phyloP scores from a whole-genome alignment of 148 eudicot genomes.

The Vaccinium corymbosum region DNA sequence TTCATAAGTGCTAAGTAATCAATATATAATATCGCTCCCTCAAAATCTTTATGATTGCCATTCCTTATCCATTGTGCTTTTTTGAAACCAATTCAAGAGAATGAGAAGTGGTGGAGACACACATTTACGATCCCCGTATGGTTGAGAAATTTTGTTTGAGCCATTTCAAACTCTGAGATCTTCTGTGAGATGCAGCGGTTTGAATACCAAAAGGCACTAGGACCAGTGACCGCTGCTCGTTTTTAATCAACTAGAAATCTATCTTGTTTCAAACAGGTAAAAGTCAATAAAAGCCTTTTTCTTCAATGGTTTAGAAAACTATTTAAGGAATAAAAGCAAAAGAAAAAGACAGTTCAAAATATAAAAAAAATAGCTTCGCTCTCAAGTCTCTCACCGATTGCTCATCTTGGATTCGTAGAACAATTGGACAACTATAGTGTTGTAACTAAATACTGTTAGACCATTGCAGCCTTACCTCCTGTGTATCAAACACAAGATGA shows the following conservation, averaged over 20 bases:
- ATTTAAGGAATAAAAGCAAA: neutral
- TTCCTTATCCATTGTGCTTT: neutral
- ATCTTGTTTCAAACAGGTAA: neutral
- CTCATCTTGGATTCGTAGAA: no score
- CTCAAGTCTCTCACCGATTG: no score
- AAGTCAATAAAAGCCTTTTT: neutral
- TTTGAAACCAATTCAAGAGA: neutral
- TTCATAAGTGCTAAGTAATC: neutral
- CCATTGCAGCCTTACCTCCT: neutral
- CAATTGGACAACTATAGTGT: neutral
- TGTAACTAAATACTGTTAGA: no score
- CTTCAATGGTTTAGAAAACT: no score
- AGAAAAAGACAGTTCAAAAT: neutral
- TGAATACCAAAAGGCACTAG: neutral
- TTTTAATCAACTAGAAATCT: neutral
- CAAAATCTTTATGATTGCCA: neutral
- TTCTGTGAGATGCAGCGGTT: neutral
- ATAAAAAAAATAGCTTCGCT: neutral
- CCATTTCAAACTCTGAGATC: neutral
- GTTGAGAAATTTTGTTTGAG: neutral
- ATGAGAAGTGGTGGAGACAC: neutral
- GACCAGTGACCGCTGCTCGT: neutral
- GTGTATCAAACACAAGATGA: neutral
- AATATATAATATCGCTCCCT: neutral
- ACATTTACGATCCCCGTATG: neutral